Percentiles rank a stretch among this genome's conserved stretches.
These are phyloP conservation scores for Trichocladium antarcticum DNA, from an alignment of 495 filamentous ascomycete genomes.

Conservation along the genomic window DNA sequence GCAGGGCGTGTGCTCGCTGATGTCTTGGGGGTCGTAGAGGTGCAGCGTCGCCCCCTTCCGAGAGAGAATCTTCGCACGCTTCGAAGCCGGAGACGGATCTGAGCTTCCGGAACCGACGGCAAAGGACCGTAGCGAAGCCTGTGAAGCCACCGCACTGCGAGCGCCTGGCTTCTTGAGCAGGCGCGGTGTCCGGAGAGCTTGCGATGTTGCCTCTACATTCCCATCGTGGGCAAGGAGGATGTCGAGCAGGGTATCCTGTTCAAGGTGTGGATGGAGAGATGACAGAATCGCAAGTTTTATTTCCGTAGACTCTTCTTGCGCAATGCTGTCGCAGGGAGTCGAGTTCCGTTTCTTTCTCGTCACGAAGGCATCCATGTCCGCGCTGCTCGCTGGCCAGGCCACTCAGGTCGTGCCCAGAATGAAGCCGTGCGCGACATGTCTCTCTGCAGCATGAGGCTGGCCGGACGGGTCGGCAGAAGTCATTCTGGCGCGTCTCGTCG, in stretches of 20 bases:
- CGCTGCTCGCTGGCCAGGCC: neutral
- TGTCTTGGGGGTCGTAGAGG: slow-evolving; percentile 66
- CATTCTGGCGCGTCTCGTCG: slow-evolving; percentile 5
- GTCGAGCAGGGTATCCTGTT: slow-evolving; percentile 62
- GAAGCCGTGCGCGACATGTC: neutral
- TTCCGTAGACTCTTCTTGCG: slow-evolving; percentile 64
- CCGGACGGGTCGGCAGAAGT: neutral
- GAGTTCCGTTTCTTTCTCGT: slow-evolving; percentile 35
- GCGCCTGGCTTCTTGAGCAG: slow-evolving; percentile 24
- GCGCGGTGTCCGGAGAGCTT: slow-evolving; percentile 34
- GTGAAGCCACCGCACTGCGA: slow-evolving; percentile 32
- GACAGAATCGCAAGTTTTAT: slow-evolving; percentile 73
- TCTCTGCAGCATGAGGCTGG: neutral
- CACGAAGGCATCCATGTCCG: slow-evolving; percentile 37
- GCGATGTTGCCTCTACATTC: slow-evolving; percentile 53
- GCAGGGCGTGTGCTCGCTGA: slow-evolving; percentile 73
- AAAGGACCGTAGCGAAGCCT: slow-evolving; percentile 48
- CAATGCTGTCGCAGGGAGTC: slow-evolving; percentile 1
- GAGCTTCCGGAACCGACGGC: slow-evolving; percentile 26
- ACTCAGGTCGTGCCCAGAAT: neutral
- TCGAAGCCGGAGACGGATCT: slow-evolving; percentile 19
- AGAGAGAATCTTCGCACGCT: slow-evolving; percentile 43
- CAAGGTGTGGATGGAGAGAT: slow-evolving; percentile 56
- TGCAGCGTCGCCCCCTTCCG: slow-evolving; percentile 74
- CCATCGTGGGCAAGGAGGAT: slow-evolving; percentile 66